phyloP scores from a whole-genome alignment of 495 filamentous ascomycete genomes.

The Aspergillus ostianus region DNA sequence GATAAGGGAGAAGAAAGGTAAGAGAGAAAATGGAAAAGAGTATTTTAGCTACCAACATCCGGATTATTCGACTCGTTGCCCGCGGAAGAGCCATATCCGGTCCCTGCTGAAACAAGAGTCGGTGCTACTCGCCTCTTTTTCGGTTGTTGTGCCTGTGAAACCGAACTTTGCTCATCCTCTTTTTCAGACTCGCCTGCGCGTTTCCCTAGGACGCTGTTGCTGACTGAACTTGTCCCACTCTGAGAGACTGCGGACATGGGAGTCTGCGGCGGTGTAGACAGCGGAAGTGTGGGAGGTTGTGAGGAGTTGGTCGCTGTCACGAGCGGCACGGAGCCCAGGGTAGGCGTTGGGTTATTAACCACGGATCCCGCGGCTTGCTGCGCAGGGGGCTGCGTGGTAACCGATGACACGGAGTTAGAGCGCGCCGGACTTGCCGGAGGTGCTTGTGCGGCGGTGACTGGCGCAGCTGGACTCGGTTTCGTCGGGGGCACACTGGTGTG shows the following conservation, averaged over 20 bases:
- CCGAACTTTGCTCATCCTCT: constrained; percentile 55
- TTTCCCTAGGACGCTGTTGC: constrained; percentile 55
- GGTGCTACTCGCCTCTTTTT: constrained; percentile 82
- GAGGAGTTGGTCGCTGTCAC: constrained; percentile 69
- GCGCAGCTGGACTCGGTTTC: constrained; percentile 41
- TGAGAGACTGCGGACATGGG: constrained; percentile 50
- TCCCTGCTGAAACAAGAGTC: constrained; percentile 55
- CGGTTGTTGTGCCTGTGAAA: constrained; percentile 36
- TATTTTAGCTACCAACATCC: constrained; percentile 15
- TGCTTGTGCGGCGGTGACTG: constrained; percentile 48
- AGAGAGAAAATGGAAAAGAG: not conserved
- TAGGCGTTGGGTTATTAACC: constrained; percentile 77
- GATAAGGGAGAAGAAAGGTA: not conserved
- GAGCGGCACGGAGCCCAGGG: constrained; percentile 67
- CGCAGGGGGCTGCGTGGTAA: constrained; percentile 21
- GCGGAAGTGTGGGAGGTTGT: constrained; percentile 51
- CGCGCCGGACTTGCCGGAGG: constrained; percentile 74
- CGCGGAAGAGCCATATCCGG: constrained; percentile 13
- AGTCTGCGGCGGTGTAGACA: constrained; percentile 81
- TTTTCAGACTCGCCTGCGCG: constrained; percentile 58
- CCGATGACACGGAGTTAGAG: constrained; percentile 67
- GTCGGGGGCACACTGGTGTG: constrained; percentile 10
- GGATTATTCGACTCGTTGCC: constrained; percentile 21
- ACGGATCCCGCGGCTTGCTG: constrained; percentile 34
- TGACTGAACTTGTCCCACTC: constrained; percentile 40